phyloP scores from a whole-genome alignment of 257 asterid species.

The Solanum virginianum region DNA sequence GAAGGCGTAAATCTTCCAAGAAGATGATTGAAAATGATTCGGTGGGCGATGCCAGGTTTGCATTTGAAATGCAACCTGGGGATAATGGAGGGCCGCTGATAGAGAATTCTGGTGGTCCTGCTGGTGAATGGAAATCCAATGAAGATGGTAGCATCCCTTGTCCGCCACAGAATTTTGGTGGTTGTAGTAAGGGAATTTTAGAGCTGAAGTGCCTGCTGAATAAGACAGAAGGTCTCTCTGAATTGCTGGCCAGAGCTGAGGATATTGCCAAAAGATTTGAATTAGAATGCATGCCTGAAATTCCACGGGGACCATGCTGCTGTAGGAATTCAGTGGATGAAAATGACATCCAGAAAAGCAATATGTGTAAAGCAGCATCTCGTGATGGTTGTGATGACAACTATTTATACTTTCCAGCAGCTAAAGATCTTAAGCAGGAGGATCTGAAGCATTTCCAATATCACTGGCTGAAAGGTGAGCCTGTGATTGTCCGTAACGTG shows the following conservation, averaged over 20 bases:
- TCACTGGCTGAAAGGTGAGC: slow-evolving; percentile 88
- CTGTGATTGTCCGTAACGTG: slow-evolving; percentile 74
- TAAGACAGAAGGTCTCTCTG: slow-evolving; percentile 9
- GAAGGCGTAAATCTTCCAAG: not conserved
- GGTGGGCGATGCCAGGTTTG: not conserved
- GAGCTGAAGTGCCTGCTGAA: slow-evolving; percentile 21
- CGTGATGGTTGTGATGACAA: slow-evolving; percentile 44
- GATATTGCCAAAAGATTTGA: not conserved
- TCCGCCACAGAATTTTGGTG: slow-evolving; percentile 28
- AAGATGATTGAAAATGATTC: not conserved
- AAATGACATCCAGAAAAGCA: slow-evolving; percentile 4
- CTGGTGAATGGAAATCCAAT: slow-evolving; percentile 24
- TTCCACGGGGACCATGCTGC: slow-evolving; percentile 11
- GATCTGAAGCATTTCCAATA: slow-evolving; percentile 71
- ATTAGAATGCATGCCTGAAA: slow-evolving; percentile 6
- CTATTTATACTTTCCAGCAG: slow-evolving; percentile 49
- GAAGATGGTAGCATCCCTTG: slow-evolving; percentile 39
- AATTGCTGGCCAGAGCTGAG: slow-evolving; percentile 32
- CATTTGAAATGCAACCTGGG: not conserved
- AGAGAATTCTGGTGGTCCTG: not conserved
- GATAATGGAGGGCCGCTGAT: not conserved
- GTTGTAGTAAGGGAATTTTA: slow-evolving; percentile 32
- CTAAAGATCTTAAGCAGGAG: slow-evolving; percentile 36
- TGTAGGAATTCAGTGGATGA: slow-evolving; percentile 14
- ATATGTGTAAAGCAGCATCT: slow-evolving; percentile 46